Percentiles rank a stretch among this genome's conserved stretches.
phyloP scores from a whole-genome alignment of 306 rosid genomes.

The Pyrus bretschneideri region DNA sequence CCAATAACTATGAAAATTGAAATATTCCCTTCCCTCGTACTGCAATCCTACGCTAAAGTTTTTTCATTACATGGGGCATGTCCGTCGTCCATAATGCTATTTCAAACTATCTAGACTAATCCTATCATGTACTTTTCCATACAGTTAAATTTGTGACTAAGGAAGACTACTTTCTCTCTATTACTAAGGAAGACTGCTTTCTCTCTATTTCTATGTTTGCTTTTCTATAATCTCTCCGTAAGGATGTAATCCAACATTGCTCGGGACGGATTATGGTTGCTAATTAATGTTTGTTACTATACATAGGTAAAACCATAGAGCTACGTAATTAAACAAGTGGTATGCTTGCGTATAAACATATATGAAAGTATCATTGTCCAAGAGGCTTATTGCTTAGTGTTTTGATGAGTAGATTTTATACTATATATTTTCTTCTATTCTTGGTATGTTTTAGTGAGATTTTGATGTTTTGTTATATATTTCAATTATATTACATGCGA shows the following conservation, averaged over 20 bases:
- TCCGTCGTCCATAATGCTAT: not conserved
- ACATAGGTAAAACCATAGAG: not conserved
- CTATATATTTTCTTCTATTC: too few species aligned
- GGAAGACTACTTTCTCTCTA: too few species aligned
- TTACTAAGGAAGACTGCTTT: not conserved
- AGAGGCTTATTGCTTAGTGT: not conserved
- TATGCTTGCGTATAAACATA: not conserved
- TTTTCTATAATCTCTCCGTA: not conserved
- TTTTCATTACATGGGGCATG: not conserved
- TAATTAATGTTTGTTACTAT: not conserved
- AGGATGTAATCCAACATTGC: not conserved
- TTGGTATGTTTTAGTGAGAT: too few species aligned
- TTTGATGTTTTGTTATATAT: too few species aligned
- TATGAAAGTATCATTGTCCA: not conserved
- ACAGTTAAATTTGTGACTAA: not conserved
- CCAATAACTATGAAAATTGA: not conserved
- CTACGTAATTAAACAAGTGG: not conserved
- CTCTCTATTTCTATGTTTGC: too few species aligned
- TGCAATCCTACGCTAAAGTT: not conserved
- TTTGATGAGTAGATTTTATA: too few species aligned
- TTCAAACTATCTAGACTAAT: not conserved
- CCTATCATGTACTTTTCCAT: too few species aligned
- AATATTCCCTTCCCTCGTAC: not conserved
- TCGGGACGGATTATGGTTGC: not conserved
- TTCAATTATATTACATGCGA: too few species aligned